Base-by-base conservation (phyloP, 108 stramenopile genomes). In the Stephanodiscus minutulus region DNA sequence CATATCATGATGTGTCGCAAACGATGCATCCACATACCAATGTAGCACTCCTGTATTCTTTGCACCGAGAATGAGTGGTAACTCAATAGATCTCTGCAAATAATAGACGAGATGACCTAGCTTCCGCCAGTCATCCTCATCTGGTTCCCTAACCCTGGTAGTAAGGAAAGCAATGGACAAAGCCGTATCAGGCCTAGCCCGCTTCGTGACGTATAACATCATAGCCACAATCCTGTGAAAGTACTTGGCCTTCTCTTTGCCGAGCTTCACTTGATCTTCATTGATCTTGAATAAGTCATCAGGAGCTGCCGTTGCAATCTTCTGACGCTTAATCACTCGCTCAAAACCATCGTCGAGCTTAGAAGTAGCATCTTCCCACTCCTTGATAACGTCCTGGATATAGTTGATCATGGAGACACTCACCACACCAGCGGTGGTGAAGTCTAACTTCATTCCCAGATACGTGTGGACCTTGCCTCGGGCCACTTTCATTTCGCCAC, bases 81-180 rank as follows among this genome's bases (percentile, higher is more conserved):
- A 43, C 27, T 71, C 66, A 9, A 18, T 12, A 5, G 82, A 82
- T 8, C 58, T 59, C 25, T 74, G 46, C 15, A 85, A 57, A 58
- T 85, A 88, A 60, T 66, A n/a, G 28, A 88, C 52, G 5, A 83
- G 68, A 10, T 80, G 48, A 27, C 44, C 43, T 9, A 87, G 29
- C 64, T 87, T 87, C 43, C 61, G 31, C 74, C 71, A 82, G 41
- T 66, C n/a, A 20, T 44, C 9, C n/a, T n/a, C n/a, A n/a, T n/a
- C n/a, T n/a, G n/a, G n/a, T n/a, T n/a, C n/a, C n/a, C n/a, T n/a
- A n/a, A 86, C 83, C 28, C 83, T 47, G 12, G 77, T 84, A 48
- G 76, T 75, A 0, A 88, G 74, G 64, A 88, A 88, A n/a, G 77
- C 25, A 18, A 84, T 64, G 17, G 85, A 61, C 2, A 72, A 55